Evolutionary conservation across 441 rosid genomes (phyloP), one percentile per base, ranked within the genome.

Genomic region (Croton laevigatus): DNA sequence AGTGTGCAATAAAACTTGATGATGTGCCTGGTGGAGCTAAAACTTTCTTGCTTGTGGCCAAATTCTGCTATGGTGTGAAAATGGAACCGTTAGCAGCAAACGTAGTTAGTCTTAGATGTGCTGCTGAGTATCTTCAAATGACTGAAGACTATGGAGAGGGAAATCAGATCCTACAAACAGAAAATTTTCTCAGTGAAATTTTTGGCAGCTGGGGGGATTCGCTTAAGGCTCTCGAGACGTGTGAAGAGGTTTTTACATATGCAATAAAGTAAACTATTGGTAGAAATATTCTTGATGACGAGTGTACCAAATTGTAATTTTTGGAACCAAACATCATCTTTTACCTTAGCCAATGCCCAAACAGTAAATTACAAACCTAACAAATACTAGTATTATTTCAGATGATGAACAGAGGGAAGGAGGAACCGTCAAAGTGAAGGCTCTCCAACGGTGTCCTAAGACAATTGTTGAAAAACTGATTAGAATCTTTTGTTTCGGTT

Each of bases 111-210:
- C 90, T 90, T 12, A 79, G 94, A 72, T 94, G 99, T 62, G 97
- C 96, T 17, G 91, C 97, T 10, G 96, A 92, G 85, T 88, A 86
- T 82, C 89, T 94, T 55, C 82, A 70, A 45, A 94, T 94, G 97
- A 86, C 60, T 20, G 96, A 94, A 59, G 89, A 87, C 27, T 83
- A 79, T 7, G 93, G 93, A 62, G 93, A 86, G 54, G 84, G 85
- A 59, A 94, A 94, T 78, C 97, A 92, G 80, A 85, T 89, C 14
- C 7, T 51, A 22, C 91, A 84, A 75, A 82, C 97, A 0, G 98
- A 92, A 74, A 83, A 22, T 66, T 90, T 89, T 68, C 87, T 94
- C 17, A 81, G 77, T 10, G 94, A 94, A 64, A 64, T 89, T 58
- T 81, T 82, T 36, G 78, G 83, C 5, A 82, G 72, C 75, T 92